These are phyloP conservation scores for Cyberlindnera bimundalis DNA, from an alignment of 805 yeast species.

Conservation along the genomic window DNA sequence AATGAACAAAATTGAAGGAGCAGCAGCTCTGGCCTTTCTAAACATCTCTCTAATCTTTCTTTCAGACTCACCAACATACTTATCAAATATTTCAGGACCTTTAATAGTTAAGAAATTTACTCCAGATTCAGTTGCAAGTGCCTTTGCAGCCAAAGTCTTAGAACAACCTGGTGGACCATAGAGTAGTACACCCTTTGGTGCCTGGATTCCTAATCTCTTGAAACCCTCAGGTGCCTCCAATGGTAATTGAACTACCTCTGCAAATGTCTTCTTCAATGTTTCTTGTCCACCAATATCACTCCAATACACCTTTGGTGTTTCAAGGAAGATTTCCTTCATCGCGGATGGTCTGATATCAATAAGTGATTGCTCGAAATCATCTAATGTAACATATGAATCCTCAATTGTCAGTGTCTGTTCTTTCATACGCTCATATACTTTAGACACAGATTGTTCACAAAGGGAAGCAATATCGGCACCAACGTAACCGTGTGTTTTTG, in stretches of 20 bases:
- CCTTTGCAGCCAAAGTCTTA: slow-evolving; percentile 91
- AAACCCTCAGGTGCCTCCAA: slow-evolving; percentile 78
- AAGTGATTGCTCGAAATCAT: slow-evolving; percentile 70
- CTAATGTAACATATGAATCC: slow-evolving; percentile 32
- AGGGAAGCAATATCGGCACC: slow-evolving; percentile 93
- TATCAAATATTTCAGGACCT: slow-evolving; percentile 94
- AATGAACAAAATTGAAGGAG: slow-evolving; percentile 91
- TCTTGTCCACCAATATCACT: slow-evolving; percentile 95
- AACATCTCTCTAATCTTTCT: slow-evolving; percentile 90
- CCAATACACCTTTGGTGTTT: slow-evolving; percentile 94
- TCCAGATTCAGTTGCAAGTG: slow-evolving; percentile 93
- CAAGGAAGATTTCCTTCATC: slow-evolving; percentile 92
- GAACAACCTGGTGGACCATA: slow-evolving; percentile 99
- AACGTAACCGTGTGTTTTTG: slow-evolving; percentile 92
- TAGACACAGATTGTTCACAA: slow-evolving; percentile 84
- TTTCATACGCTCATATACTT: slow-evolving; percentile 58
- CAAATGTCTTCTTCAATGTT: slow-evolving; percentile 70
- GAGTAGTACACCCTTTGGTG: slow-evolving; percentile 89
- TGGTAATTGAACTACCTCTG: slow-evolving; percentile 91
- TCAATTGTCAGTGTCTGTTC: slow-evolving; percentile 24
- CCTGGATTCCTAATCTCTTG: slow-evolving; percentile 68
- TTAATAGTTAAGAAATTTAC: slow-evolving; percentile 90
- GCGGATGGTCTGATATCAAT: slow-evolving; percentile 90
- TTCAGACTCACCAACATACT: slow-evolving; percentile 95
- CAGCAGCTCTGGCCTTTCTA: slow-evolving; percentile 89